Evolutionary conservation across 2,329 filamentous ascomycete species (phyloP), one percentile per base, ranked within the genome.

Genomic region (Sarocladiaceae sp.): DNA sequence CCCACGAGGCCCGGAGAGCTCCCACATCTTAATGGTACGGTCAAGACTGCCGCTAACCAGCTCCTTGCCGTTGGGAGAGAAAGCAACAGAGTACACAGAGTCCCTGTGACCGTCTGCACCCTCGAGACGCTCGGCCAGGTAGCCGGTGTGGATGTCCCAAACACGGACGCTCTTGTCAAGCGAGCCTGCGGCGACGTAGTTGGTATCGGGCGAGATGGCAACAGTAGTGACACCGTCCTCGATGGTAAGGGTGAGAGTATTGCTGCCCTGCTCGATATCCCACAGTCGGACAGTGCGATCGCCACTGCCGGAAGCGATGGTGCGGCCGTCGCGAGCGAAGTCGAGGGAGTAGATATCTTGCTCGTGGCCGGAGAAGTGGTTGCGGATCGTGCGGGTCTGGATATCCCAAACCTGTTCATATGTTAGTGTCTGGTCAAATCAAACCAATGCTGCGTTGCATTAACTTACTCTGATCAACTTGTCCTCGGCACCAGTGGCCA

Each of bases 11-110:
- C 87, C 82, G 52, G 82, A 86, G 49, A 99, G 80, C 75, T 97
- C 92, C 92, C 94, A 99, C 87, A 97, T 96, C 77, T 97, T 96
- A 77, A 97, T 97, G 0, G 93, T 97, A 78, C 96, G 96, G 69
- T 99, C 94, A 60, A 97, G 75, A 78, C 88, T 95, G 57, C 94
- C 94, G 62, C 88, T 95, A 64, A 97, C 93, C 36, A 99, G 84
- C 59, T 96, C 90, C 62, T 91, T 88, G 56, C 93, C 93, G 61
- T 88, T 93, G 25, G 94, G 94, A 13, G 92, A 92, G 70, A 99
- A 99, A 0, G 94, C 93, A 20, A 99, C 94, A 12, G 87, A 93
- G 70, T 97, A 97, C 20, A 97, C 94, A 61, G 89, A 95, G 57
- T 99, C 94, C 71, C 96, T 96, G 76, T 97, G 94, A 12, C 94